Percentiles rank a stretch among this genome's conserved stretches.
Evolutionary conservation across 306 rosid species (phyloP).

Genomic region (Prunus kanzakura): DNA sequence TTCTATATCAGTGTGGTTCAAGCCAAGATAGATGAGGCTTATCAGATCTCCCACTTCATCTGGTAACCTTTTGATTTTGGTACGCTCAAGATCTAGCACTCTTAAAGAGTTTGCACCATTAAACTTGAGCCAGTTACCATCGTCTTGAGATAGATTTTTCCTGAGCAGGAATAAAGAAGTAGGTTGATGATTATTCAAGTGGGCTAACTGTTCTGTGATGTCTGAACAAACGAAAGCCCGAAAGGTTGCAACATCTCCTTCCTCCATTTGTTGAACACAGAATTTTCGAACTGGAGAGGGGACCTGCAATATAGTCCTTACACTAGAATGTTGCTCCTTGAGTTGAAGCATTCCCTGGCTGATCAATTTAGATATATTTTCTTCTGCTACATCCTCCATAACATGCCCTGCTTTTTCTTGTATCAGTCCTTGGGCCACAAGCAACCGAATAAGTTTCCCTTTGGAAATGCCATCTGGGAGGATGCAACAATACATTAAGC

Average conservation of each 20-base stretch:
- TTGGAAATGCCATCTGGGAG: constrained; percentile 17
- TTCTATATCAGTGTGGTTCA: constrained; percentile 17
- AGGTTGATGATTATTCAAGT: background rate
- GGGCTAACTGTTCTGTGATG: background rate
- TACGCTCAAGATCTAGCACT: constrained; percentile 22
- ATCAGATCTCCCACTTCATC: constrained; percentile 18
- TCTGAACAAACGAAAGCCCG: constrained; percentile 11
- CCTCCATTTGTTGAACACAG: constrained; percentile 15
- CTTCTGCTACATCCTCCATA: constrained; percentile 24
- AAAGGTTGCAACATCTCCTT: constrained; percentile 5
- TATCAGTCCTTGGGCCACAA: constrained; percentile 27
- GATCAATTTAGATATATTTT: constrained; percentile 16
- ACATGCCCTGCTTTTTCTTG: constrained; percentile 15
- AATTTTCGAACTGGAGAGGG: constrained; percentile 1
- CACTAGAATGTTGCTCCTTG: background rate
- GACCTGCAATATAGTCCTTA: constrained; percentile 12
- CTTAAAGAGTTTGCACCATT: constrained; percentile 6
- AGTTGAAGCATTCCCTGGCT: constrained; percentile 16
- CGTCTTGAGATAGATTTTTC: constrained; percentile 2
- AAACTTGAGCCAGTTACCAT: constrained; percentile 4
- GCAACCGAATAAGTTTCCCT: constrained; percentile 23
- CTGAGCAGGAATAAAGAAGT: constrained; percentile 17
- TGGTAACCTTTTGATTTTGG: constrained; percentile 16
- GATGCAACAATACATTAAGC: constrained; percentile 24
- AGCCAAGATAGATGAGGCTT: constrained; percentile 20